Evolutionary conservation across 2,329 filamentous ascomycete species (phyloP).

Genomic region (Pseudogymnoascus sp.): DNA sequence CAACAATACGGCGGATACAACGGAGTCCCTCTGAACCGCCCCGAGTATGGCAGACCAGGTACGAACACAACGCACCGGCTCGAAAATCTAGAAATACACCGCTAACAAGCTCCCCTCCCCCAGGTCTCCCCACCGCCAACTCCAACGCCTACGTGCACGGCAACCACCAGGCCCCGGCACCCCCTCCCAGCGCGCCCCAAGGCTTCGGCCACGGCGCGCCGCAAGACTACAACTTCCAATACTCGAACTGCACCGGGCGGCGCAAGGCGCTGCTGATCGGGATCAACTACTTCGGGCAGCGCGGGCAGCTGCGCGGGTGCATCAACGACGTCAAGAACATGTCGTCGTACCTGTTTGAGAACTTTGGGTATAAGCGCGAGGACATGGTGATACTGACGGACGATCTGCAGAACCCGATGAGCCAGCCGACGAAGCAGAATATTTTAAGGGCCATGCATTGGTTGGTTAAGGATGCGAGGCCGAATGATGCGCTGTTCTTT

Average conservation of each 20-base stretch:
- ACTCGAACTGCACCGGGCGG: conserved; percentile 82
- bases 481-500: conserved; percentile 94
- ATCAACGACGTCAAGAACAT: conserved; percentile 98
- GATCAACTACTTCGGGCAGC: conserved; percentile 94
- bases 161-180: conserved; percentile 54
- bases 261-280: conserved; percentile 87
- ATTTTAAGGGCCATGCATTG: conserved; percentile 96
- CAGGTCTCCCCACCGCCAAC: conserved; percentile 37
- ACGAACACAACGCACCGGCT: conserved; percentile 22
- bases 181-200: conserved; percentile 60
- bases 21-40: conserved; percentile 29
- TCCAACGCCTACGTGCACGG: conserved; percentile 50
- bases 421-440: conserved; percentile 91
- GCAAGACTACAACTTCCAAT: conserved; percentile 74
- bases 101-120: conserved; percentile 5
- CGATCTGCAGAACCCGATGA: conserved; percentile 95
- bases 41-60: conserved; percentile 46
- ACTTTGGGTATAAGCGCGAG: conserved; percentile 87
- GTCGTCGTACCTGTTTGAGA: conserved; percentile 80
- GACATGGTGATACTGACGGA: conserved; percentile 97
- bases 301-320: conserved; percentile 82
- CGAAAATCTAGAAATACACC: not conserved
- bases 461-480: conserved; percentile 86
- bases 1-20: conserved; percentile 41
- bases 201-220: conserved; percentile 76